Evolutionary conservation across 208 protist species (phyloP).

Genomic region (Trypanosoma brucei): DNA sequence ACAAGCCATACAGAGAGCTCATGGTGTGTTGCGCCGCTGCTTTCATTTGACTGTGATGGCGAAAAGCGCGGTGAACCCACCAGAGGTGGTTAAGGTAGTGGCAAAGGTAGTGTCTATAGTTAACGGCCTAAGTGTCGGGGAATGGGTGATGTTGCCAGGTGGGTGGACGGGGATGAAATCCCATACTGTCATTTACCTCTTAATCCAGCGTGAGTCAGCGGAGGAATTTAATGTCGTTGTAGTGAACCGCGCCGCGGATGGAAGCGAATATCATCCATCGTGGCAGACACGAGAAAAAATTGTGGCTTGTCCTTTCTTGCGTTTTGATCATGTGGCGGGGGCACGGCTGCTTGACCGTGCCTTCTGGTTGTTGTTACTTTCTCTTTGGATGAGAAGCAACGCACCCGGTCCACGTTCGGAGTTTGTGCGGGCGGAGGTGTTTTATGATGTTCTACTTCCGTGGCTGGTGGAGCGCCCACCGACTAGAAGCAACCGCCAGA

Average conservation of each 20-base stretch:
- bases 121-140: slow-evolving; percentile 31
- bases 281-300: slow-evolving; percentile 62
- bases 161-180: slow-evolving; percentile 42
- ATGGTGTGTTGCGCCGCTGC: slow-evolving; percentile 31
- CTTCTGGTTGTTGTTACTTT: slow-evolving; percentile 74
- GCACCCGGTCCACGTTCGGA: slow-evolving; percentile 56
- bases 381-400: slow-evolving; percentile 65
- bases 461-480: slow-evolving; percentile 57
- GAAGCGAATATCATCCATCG: slow-evolving; percentile 57
- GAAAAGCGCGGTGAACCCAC: slow-evolving; percentile 24
- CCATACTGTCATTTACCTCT: slow-evolving; percentile 41
- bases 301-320: slow-evolving; percentile 37
- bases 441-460: slow-evolving; percentile 81
- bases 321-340: slow-evolving; percentile 33
- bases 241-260: slow-evolving; percentile 55
- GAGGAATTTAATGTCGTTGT: slow-evolving; percentile 39
- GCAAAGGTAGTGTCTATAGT: slow-evolving; percentile 24
- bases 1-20: slow-evolving; percentile 39
- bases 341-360: slow-evolving; percentile 34
- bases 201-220: slow-evolving; percentile 28
- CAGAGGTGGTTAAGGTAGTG: slow-evolving; percentile 29
- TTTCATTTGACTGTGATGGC: slow-evolving; percentile 33
- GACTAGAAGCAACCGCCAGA: not conserved
- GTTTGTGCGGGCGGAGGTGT: slow-evolving; percentile 74
- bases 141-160: slow-evolving; percentile 46